Percentiles rank a stretch among this genome's conserved stretches.
Conservation (phyloP, 179 eudicot genomes). For the Heliamphora ciliata region DNA sequence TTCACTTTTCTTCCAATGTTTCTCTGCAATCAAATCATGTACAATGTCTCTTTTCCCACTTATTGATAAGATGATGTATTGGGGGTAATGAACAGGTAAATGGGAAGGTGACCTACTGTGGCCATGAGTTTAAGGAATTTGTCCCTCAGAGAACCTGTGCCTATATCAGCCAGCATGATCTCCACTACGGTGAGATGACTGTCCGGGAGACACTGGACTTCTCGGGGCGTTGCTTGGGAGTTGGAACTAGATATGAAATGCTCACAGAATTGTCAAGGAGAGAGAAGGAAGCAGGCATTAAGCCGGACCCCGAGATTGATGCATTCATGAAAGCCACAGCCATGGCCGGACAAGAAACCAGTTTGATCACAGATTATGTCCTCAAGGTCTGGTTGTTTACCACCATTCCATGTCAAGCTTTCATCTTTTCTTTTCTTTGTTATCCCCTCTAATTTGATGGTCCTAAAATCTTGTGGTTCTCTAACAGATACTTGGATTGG, state of each 20-base stretch:
- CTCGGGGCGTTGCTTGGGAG: constrained; percentile 69
- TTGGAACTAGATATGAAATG: constrained; percentile 60
- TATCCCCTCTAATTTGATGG: background rate
- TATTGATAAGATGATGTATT: background rate
- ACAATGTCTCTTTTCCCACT: background rate
- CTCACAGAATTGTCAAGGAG: constrained; percentile 45
- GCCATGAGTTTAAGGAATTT: constrained; percentile 60
- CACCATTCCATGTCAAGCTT: background rate
- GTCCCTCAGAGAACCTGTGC: constrained; percentile 64
- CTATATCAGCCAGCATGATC: constrained; percentile 64
- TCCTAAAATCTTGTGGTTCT: background rate
- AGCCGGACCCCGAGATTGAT: constrained; percentile 68
- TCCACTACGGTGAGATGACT: constrained; percentile 72
- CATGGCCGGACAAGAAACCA: constrained; percentile 53
- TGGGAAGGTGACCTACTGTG: constrained; percentile 65
- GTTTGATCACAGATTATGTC: constrained; percentile 64
- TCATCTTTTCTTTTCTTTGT: background rate
- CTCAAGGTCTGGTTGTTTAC: constrained; percentile 43
- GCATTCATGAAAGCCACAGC: constrained; percentile 69
- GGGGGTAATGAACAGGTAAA: constrained; percentile 20
- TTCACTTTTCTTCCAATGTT: background rate
- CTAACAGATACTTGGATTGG: constrained; percentile 67
- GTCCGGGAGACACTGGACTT: constrained; percentile 75
- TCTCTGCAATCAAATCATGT: too few species aligned
- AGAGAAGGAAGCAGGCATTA: constrained; percentile 58